Conservation (phyloP, 2,329 filamentous ascomycete genomes). For the Ceratocystis ficicola region DNA sequence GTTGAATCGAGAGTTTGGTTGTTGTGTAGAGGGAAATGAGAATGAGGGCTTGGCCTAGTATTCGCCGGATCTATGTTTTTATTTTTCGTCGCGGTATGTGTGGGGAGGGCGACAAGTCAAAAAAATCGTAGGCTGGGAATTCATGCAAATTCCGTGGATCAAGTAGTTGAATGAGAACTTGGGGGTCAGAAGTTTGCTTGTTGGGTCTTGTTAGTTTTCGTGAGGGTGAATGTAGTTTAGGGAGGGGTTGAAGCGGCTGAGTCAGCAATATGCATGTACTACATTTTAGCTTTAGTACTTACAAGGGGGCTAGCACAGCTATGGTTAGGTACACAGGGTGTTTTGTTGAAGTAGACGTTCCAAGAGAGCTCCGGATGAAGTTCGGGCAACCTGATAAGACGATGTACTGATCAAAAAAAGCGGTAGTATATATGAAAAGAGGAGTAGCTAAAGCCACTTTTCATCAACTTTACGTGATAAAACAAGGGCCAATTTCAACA, state of each 20-base stretch:
- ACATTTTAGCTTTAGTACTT: neutral
- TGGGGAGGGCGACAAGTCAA: neutral
- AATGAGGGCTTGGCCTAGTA: neutral
- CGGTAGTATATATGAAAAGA: too few species aligned
- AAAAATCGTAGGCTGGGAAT: neutral
- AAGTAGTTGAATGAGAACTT: neutral
- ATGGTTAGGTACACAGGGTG: neutral
- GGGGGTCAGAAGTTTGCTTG: neutral
- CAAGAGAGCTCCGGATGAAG: too few species aligned
- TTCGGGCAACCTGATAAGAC: too few species aligned
- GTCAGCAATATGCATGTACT: neutral
- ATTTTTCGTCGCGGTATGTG: neutral
- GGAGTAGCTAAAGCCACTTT: too few species aligned
- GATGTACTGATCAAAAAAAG: too few species aligned
- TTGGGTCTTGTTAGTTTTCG: neutral
- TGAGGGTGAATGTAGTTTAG: conserved; percentile 6
- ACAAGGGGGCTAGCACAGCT: neutral
- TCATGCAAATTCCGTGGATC: neutral
- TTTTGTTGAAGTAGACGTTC: too few species aligned
- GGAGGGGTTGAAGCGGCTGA: conserved; percentile 7
- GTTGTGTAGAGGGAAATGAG: neutral
- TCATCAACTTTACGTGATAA: too few species aligned
- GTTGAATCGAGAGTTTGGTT: neutral
- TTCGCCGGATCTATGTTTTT: neutral
- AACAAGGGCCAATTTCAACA: too few species aligned